phyloP scores from a whole-genome alignment of 768 basidiomycete genomes.

The Auricularia heimuer region DNA sequence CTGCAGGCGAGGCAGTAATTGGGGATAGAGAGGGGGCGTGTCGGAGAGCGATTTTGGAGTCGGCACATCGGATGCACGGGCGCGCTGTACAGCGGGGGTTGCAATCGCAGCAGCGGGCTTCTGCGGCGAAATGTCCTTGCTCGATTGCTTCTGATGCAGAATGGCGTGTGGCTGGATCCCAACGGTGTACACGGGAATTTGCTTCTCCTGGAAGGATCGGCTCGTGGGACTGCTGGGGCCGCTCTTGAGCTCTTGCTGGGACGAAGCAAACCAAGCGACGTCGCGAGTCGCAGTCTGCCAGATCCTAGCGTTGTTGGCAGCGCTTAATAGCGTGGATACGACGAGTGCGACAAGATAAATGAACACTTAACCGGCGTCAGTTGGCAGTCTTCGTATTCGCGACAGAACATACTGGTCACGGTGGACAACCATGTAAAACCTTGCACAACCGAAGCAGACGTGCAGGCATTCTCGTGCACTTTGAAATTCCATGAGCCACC shows the following conservation, averaged over 20 bases:
- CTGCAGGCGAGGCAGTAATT: background rate
- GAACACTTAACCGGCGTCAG: slow-evolving; percentile 33
- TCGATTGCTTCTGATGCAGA: background rate
- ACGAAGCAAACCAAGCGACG: slow-evolving; percentile 25
- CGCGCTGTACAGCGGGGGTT: background rate
- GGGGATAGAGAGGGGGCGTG: background rate
- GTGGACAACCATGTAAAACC: slow-evolving; percentile 51
- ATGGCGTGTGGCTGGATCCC: background rate
- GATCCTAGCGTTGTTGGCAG: slow-evolving; percentile 35
- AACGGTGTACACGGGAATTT: background rate
- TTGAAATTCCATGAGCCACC: background rate
- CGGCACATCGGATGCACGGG: background rate
- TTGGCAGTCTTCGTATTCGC: background rate
- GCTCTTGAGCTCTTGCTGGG: slow-evolving; percentile 22
- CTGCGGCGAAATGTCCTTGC: background rate
- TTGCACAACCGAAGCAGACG: slow-evolving; percentile 44
- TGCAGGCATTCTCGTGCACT: slow-evolving; percentile 25
- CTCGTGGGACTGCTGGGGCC: slow-evolving; percentile 27
- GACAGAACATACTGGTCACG: slow-evolving; percentile 27
- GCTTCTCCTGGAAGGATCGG: slow-evolving; percentile 20
- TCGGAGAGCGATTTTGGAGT: background rate
- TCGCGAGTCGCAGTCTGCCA: slow-evolving; percentile 43
- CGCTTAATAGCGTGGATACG: slow-evolving; percentile 34
- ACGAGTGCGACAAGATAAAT: slow-evolving; percentile 45
- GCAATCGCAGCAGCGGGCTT: background rate